Evolutionary conservation across 2,329 filamentous ascomycete genomes (phyloP), one percentile per base, ranked within the genome.

Genomic region (Ploettnerulaceae sp.): DNA sequence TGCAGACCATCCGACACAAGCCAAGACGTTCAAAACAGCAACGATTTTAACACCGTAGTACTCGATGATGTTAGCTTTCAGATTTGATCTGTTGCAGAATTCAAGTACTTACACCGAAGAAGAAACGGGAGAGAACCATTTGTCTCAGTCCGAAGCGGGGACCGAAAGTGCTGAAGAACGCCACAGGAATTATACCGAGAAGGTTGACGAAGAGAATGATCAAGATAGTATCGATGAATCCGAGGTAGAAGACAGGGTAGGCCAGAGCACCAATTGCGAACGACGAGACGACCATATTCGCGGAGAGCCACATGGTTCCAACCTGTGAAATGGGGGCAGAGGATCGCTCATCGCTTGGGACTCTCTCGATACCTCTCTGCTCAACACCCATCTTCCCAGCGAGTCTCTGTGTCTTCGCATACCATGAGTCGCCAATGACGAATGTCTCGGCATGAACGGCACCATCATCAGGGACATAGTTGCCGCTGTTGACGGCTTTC

Each of bases 41-140:
- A 87, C 77, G 74, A 64, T 51, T 34, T 59, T 40, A 39, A 55
- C 52, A 47, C 52, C 52, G 29, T 55, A 51, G 25, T 45, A 55
- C 47, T 54, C n/a, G 11, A 37, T 6, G 3, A n/a, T 12, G 20
- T 53, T 26, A 53, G 48, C 24, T 32, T 15, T 7, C n/a, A n/a
- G 37, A 46, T 38, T 12, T 22, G 6, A 33, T 31, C 6, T 9
- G 7, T 5, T 18, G n/a, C 7, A 6, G 15, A n/a, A 22, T 37
- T 22, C 20, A 6, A 6, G 15, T 5, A 82, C 80, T 77, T 55
- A 86, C 65, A 64, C 86, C 86, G 62, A 89, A 89, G 67, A 75
- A 89, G 67, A 84, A 89, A 26, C 86, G 74, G 8, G 82, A 81
- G n/a, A 90, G 71, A 1, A 89, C 83, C 81, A 90, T 89, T 61